Percentiles rank a stretch among this genome's conserved stretches.
Conservation (phyloP, 768 basidiomycete species). For the Auriscalpium orientale region DNA sequence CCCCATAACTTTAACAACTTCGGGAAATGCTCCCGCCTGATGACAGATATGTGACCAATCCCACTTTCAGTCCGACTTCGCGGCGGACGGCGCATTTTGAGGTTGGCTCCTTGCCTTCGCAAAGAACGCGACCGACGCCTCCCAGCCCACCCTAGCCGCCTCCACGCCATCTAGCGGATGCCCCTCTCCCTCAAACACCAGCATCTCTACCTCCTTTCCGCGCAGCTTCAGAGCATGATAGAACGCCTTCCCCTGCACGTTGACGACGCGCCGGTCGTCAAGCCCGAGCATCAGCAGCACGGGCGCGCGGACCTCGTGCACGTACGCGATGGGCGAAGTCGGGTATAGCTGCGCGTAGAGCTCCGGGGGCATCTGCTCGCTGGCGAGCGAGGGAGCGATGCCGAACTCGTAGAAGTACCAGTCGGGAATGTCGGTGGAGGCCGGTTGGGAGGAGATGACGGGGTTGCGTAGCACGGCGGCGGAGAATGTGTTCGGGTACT, state of each 20-base stretch:
- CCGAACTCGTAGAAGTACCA: constrained; percentile 26
- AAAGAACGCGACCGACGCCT: constrained; percentile 10
- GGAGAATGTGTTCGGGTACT: constrained; percentile 22
- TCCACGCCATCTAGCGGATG: constrained; percentile 24
- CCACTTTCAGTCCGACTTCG: no score
- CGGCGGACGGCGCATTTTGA: no score
- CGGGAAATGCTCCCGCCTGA: no score
- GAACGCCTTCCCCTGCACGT: constrained; percentile 23
- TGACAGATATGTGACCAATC: no score
- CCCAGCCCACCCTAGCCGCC: constrained; percentile 11
- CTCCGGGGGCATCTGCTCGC: constrained; percentile 10
- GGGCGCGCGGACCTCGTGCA: constrained; percentile 20
- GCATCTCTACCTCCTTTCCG: constrained; percentile 21
- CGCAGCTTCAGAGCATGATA: constrained; percentile 24
- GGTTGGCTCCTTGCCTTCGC: neutral
- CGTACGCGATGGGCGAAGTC: constrained; percentile 22
- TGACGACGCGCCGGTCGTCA: constrained; percentile 25
- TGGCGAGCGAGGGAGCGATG: constrained; percentile 3
- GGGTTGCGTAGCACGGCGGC: constrained; percentile 28
- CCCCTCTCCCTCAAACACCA: constrained; percentile 24
- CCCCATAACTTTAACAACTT: no score
- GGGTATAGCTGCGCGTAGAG: constrained; percentile 15
- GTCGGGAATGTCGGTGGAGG: constrained; percentile 28
- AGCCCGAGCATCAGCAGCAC: constrained; percentile 25
- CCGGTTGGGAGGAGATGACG: constrained; percentile 22